Evolutionary conservation across 345 rosid genomes (phyloP).

Genomic region (Aquilaria yunnanensis): DNA sequence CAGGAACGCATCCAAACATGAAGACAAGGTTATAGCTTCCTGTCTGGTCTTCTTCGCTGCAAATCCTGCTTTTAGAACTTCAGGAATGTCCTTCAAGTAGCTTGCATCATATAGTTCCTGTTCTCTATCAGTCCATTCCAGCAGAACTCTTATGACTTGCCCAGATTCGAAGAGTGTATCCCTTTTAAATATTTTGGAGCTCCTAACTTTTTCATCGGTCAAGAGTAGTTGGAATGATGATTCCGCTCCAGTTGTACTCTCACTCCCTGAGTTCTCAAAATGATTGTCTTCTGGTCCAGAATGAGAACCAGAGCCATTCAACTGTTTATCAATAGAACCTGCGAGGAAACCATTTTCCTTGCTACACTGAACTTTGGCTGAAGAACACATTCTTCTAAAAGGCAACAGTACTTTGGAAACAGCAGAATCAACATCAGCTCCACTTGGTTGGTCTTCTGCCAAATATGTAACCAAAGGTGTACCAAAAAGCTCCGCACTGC

Average conservation of each 20-base stretch:
- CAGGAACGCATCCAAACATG: conserved; percentile 94
- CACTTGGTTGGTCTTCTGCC: conserved; percentile 42
- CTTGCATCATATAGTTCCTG: conserved; percentile 58
- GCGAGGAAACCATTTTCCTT: conserved; percentile 47
- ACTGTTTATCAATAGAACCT: conserved; percentile 37
- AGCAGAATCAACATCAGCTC: conserved; percentile 52
- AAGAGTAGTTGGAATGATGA: conserved; percentile 37
- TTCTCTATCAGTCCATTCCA: conserved; percentile 70
- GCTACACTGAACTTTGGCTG: conserved; percentile 28
- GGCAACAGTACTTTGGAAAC: conserved; percentile 55
- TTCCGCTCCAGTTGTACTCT: conserved; percentile 28
- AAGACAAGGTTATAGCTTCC: conserved; percentile 77
- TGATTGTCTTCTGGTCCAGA: conserved; percentile 22
- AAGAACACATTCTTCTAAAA: conserved; percentile 42
- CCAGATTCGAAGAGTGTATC: conserved; percentile 45
- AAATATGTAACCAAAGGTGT: conserved; percentile 66
- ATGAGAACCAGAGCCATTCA: conserved; percentile 28
- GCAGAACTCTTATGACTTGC: conserved; percentile 34
- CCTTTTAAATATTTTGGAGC: conserved; percentile 37
- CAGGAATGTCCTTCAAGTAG: conserved; percentile 75
- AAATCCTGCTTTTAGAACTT: conserved; percentile 53
- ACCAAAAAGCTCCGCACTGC: conserved; percentile 49
- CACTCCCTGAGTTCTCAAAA: conserved; percentile 29
- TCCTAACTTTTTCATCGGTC: conserved; percentile 28
- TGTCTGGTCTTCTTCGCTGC: conserved; percentile 67